Percentiles rank a stretch among this genome's conserved stretches.
phyloP scores from a whole-genome alignment of 164 flowering plant genomes.

The Aristolochia californica region DNA sequence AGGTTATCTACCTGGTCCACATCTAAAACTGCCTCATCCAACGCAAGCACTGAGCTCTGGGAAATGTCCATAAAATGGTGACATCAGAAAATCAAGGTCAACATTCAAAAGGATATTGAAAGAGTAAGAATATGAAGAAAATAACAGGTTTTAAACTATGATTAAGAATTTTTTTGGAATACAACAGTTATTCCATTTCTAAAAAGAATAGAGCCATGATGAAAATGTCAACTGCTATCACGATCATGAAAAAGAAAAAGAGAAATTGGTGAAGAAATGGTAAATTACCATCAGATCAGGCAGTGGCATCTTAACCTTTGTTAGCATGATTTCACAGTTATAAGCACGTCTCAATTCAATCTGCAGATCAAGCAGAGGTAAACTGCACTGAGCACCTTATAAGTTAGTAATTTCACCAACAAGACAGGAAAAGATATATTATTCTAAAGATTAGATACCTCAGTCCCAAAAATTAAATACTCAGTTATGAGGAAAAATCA shows the following conservation, averaged over 20 bases:
- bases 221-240: too few species aligned
- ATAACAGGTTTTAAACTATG: too few species aligned
- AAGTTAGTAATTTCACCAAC: too few species aligned
- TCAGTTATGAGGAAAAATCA: too few species aligned
- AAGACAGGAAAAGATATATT: too few species aligned
- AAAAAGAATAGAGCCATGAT: too few species aligned
- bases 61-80: constrained; percentile 8
- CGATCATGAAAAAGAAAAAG: not conserved
- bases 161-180: too few species aligned
- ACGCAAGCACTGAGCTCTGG: constrained; percentile 72
- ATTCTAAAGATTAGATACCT: too few species aligned
- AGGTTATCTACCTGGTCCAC: constrained; percentile 94
- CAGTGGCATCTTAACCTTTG: constrained; percentile 90
- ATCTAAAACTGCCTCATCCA: constrained; percentile 85
- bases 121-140: not conserved
- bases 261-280: not conserved
- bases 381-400: too few species aligned
- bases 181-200: too few species aligned
- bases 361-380: constrained; percentile 38
- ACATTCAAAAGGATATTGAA: not conserved
- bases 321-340: constrained; percentile 96
- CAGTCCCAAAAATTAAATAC: too few species aligned
- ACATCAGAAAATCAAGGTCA: not conserved
- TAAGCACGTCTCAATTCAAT: constrained; percentile 81
- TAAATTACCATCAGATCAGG: constrained; percentile 78